Conservation (phyloP, 495 filamentous ascomycete species). For the Lepraria neglecta region DNA sequence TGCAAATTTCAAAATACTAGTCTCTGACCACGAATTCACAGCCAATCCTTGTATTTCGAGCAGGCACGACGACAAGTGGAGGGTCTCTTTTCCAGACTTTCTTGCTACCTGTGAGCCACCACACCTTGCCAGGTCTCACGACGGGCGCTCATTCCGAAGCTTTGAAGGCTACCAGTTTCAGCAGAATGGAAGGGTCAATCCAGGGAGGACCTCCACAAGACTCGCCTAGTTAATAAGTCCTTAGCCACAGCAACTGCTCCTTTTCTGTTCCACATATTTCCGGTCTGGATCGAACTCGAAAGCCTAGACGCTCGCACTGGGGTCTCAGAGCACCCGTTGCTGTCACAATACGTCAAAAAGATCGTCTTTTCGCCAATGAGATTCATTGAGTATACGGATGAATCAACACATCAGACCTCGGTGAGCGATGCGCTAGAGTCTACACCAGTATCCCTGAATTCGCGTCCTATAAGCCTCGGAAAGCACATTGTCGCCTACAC, state of each 20-base stretch:
- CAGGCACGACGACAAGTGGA: no score
- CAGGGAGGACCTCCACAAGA: background rate
- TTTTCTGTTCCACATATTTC: constrained; percentile 11
- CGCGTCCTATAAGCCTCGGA: background rate
- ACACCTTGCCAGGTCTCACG: no score
- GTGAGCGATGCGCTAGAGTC: background rate
- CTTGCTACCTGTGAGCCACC: no score
- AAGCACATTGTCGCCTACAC: constrained; percentile 4
- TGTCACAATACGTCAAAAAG: constrained; percentile 14
- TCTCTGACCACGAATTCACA: no score
- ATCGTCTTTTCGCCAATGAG: constrained; percentile 15
- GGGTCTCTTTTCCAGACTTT: no score
- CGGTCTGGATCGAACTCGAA: constrained; percentile 13
- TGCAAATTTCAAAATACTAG: no score
- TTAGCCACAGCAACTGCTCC: constrained; percentile 3
- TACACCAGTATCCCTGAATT: background rate
- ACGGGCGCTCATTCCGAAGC: no score
- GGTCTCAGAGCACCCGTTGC: constrained; percentile 10
- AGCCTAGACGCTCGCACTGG: constrained; percentile 13
- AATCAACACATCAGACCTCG: background rate
- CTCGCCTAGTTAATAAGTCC: background rate
- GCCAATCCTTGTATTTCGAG: no score
- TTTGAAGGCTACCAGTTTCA: no score
- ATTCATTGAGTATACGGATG: background rate
- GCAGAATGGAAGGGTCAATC: background rate